Conservation (phyloP, 2,329 filamentous ascomycete genomes). For the Didymella lethalis region DNA sequence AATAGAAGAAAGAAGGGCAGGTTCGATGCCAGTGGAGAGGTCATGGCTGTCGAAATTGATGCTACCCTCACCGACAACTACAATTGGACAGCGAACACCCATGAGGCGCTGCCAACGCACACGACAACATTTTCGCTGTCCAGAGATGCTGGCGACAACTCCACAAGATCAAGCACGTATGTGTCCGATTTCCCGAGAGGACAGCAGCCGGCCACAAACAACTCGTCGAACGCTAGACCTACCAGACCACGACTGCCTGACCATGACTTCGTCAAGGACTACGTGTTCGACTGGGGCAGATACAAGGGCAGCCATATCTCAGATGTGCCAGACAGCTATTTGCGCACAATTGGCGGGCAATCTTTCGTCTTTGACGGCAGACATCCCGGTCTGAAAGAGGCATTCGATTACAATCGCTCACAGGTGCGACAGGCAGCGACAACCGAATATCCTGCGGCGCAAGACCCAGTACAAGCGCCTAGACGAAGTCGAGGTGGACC, state of each 20-base stretch:
- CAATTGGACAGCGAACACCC: conserved; percentile 7
- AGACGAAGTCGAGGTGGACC: conserved; percentile 8
- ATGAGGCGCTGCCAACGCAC: conserved; percentile 3
- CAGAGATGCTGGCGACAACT: neutral
- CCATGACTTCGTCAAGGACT: conserved; percentile 26
- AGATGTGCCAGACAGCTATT: conserved; percentile 33
- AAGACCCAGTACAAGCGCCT: conserved; percentile 14
- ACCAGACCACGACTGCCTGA: conserved; percentile 21
- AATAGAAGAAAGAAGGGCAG: conserved; percentile 15
- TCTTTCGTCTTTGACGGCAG: conserved; percentile 28
- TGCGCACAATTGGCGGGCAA: conserved; percentile 35
- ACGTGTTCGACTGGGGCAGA: conserved; percentile 32
- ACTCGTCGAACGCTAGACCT: conserved; percentile 17
- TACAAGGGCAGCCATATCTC: conserved; percentile 29
- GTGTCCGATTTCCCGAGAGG: conserved; percentile 20
- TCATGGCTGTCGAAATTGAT: conserved; percentile 12
- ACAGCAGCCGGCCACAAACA: conserved; percentile 20
- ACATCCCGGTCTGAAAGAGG: conserved; percentile 31
- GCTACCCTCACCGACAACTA: conserved; percentile 7
- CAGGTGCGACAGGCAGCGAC: conserved; percentile 23
- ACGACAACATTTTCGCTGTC: neutral
- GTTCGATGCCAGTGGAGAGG: conserved; percentile 25
- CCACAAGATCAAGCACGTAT: conserved; percentile 14
- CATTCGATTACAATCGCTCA: conserved; percentile 37
- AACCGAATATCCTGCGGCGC: conserved; percentile 10